Conservation (phyloP, 2,329 filamentous ascomycete genomes). For the Colletotrichum nymphaeae region DNA sequence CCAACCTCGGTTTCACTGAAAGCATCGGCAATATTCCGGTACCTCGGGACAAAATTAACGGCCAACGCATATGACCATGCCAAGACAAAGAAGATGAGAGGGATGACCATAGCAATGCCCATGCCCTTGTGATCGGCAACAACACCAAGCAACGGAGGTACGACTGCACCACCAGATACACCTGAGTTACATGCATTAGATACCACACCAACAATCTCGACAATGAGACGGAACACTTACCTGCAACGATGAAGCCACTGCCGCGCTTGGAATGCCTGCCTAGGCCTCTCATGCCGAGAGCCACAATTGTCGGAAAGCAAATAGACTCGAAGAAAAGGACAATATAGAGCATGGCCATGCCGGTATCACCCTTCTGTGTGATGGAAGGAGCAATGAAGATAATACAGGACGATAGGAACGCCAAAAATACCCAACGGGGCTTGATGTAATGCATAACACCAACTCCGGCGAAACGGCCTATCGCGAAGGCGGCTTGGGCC, state of each 20-base stretch:
- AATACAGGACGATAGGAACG: conserved; percentile 61
- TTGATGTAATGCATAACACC: conserved; percentile 57
- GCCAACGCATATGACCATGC: conserved; percentile 67
- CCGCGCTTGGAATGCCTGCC: conserved; percentile 83
- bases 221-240: conserved; percentile 44
- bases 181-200: conserved; percentile 77
- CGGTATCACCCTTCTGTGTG: conserved; percentile 57
- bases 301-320: conserved; percentile 70
- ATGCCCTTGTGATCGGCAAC: conserved; percentile 64
- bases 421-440: conserved; percentile 49
- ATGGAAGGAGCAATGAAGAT: conserved; percentile 64
- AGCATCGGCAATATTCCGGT: conserved; percentile 71
- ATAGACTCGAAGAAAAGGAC: conserved; percentile 69
- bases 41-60: conserved; percentile 75
- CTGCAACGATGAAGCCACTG: conserved; percentile 69
- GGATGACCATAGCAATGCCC: conserved; percentile 74
- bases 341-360: conserved; percentile 65
- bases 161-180: conserved; percentile 78
- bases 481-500: conserved; percentile 78
- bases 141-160: conserved; percentile 77
- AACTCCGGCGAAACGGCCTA: conserved; percentile 77
- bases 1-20: conserved; percentile 60
- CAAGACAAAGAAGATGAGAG: conserved; percentile 67
- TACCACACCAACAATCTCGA: conserved; percentile 68
- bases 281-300: conserved; percentile 66